These are phyloP conservation scores for Nasturtium officinale DNA, from an alignment of 345 rosid genomes.

Conservation along the genomic window DNA sequence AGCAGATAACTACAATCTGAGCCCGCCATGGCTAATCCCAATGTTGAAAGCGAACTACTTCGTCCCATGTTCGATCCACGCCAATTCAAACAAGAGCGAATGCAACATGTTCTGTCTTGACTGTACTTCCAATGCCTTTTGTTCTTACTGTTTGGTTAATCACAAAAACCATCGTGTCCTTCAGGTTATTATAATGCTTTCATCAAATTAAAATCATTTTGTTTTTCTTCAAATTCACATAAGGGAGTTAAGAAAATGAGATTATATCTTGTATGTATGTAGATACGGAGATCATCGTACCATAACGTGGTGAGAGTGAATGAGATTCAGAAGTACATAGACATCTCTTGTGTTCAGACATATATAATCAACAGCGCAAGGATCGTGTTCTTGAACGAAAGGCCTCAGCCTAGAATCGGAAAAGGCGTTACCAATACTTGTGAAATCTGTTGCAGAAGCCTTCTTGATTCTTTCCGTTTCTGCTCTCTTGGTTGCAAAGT, in stretches of 20 bases:
- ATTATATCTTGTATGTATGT: not conserved
- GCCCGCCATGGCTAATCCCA: conserved; percentile 80
- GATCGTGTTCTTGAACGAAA: conserved; percentile 81
- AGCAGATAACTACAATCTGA: conserved; percentile 32
- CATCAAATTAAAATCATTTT: not conserved
- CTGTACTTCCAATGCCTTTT: conserved; percentile 64
- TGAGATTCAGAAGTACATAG: conserved; percentile 85
- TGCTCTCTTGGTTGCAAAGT: conserved; percentile 93
- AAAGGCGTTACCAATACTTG: conserved; percentile 94
- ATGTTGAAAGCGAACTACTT: conserved; percentile 77
- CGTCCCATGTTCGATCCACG: conserved; percentile 63
- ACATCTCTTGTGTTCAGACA: conserved; percentile 82
- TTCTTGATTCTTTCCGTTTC: conserved; percentile 90
- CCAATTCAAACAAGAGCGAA: conserved; percentile 71
- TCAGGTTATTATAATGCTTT: conserved; percentile 53
- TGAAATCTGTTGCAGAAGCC: conserved; percentile 82
- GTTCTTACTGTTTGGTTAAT: conserved; percentile 64
- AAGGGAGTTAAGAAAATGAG: not conserved
- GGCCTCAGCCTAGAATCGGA: conserved; percentile 92
- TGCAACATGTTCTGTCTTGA: conserved; percentile 90
- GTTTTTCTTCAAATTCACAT: not conserved
- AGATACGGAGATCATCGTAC: conserved; percentile 95
- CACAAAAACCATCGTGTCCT: conserved; percentile 76
- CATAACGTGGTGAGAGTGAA: conserved; percentile 91
- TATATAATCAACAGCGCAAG: conserved; percentile 92